Evolutionary conservation across 2,329 filamentous ascomycete genomes (phyloP).

Genomic region (Claviceps citrina): DNA sequence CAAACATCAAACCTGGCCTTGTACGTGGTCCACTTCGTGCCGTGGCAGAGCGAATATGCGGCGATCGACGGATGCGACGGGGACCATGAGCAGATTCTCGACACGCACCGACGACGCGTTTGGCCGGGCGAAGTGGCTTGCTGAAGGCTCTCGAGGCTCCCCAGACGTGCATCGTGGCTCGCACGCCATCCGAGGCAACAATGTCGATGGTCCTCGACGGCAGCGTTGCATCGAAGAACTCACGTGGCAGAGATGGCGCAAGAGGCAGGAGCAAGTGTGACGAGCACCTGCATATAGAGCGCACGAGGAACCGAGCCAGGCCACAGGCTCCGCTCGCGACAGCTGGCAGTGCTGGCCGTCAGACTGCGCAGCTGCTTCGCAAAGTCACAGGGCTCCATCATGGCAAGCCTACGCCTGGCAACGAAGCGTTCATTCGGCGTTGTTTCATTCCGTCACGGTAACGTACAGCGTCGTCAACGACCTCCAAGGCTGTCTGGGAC

Average conservation of each 20-base stretch:
- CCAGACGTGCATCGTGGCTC: constrained; percentile 41
- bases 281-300: constrained; percentile 39
- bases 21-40: constrained; percentile 39
- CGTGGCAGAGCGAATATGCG: constrained; percentile 43
- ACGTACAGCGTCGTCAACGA: constrained; percentile 49
- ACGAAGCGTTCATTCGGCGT: not conserved
- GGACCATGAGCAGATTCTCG: constrained; percentile 43
- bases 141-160: constrained; percentile 21
- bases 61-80: constrained; percentile 47
- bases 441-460: constrained; percentile 30
- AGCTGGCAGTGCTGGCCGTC: not conserved
- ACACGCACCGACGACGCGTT: constrained; percentile 5
- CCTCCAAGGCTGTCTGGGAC: constrained; percentile 41
- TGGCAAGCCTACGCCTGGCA: not conserved
- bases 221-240: constrained; percentile 36
- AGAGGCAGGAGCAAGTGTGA: constrained; percentile 39
- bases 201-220: constrained; percentile 30
- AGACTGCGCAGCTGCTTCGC: not conserved
- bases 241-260: constrained; percentile 33
- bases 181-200: constrained; percentile 35
- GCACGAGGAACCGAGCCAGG: constrained; percentile 35
- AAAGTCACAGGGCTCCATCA: not conserved
- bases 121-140: not conserved
- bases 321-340: constrained; percentile 26
- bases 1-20: constrained; percentile 44